Percentiles rank a stretch among this genome's conserved stretches.
These are phyloP conservation scores for Knufia fluminis DNA, from an alignment of 2,329 filamentous ascomycete genomes.

Conservation along the genomic window DNA sequence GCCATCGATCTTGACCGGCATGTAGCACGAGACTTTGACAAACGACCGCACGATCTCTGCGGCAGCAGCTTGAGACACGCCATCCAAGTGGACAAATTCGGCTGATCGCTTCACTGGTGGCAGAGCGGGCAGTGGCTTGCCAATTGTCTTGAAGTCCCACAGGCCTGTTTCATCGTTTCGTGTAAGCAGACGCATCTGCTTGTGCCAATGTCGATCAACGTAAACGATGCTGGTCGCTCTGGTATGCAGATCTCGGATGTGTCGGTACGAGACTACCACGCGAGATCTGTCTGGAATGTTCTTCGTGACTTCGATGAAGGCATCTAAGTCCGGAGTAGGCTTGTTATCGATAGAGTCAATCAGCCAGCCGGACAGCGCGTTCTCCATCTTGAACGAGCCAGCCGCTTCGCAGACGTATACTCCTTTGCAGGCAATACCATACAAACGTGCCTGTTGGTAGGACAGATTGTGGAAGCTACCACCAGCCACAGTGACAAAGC, in stretches of 20 bases:
- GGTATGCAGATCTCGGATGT: conserved; percentile 88
- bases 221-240: conserved; percentile 87
- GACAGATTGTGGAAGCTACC: conserved; percentile 93
- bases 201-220: conserved; percentile 90
- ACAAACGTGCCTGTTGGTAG: conserved; percentile 93
- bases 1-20: conserved; percentile 96
- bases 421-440: conserved; percentile 82
- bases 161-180: conserved; percentile 83
- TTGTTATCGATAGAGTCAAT: conserved; percentile 88
- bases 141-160: conserved; percentile 89
- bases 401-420: conserved; percentile 93
- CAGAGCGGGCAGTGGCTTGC: conserved; percentile 66
- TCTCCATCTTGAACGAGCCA: conserved; percentile 91
- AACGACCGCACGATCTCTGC: conserved; percentile 91
- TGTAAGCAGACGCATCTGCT: conserved; percentile 85
- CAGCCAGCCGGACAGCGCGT: conserved; percentile 83
- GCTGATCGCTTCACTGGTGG: conserved; percentile 66
- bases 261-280: conserved; percentile 91
- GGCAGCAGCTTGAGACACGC: conserved; percentile 79
- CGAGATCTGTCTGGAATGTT: conserved; percentile 69
- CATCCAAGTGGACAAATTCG: conserved; percentile 84
- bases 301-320: conserved; percentile 87
- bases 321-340: conserved; percentile 74
- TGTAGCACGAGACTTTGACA: conserved; percentile 81
- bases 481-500: conserved; percentile 88